Percentiles rank a stretch among this genome's conserved stretches.
Evolutionary conservation across 129 eudicot species (phyloP).

Genomic region (Chrysanthemum makinoi): DNA sequence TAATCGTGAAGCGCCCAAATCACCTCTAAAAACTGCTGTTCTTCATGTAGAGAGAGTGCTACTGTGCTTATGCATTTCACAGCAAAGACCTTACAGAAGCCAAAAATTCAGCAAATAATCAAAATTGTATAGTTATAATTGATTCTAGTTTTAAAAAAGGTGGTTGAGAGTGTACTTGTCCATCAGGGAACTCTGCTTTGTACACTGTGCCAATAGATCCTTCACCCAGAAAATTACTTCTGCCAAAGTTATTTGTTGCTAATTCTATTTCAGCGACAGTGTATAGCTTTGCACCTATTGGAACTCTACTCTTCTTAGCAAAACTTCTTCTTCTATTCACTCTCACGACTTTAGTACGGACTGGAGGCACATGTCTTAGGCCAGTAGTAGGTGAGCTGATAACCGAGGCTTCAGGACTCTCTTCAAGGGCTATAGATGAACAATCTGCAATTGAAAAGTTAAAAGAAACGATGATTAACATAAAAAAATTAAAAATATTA

Average conservation of each 20-base stretch:
- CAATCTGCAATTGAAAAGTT: constrained; percentile 22
- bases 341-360: constrained; percentile 48
- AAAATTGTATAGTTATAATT: not conserved
- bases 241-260: constrained; percentile 72
- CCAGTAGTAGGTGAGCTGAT: constrained; percentile 53
- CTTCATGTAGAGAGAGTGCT: constrained; percentile 65
- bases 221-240: constrained; percentile 71
- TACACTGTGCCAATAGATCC: constrained; percentile 91
- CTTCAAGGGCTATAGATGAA: constrained; percentile 41
- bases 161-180: constrained; percentile 46
- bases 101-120: constrained; percentile 10
- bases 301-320: constrained; percentile 49
- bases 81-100: constrained; percentile 53
- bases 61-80: constrained; percentile 72
- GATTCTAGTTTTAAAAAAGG: no score
- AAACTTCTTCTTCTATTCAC: constrained; percentile 59
- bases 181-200: constrained; percentile 86
- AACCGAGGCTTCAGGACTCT: constrained; percentile 41
- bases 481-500: not conserved
- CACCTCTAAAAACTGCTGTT: constrained; percentile 72
- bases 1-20: constrained; percentile 59
- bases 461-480: not conserved
- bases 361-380: constrained; percentile 48
- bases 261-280: constrained; percentile 62
- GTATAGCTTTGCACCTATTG: constrained; percentile 60